Evolutionary conservation across 1,139 yeast species (phyloP).

Genomic region (Diutina siamensis): DNA sequence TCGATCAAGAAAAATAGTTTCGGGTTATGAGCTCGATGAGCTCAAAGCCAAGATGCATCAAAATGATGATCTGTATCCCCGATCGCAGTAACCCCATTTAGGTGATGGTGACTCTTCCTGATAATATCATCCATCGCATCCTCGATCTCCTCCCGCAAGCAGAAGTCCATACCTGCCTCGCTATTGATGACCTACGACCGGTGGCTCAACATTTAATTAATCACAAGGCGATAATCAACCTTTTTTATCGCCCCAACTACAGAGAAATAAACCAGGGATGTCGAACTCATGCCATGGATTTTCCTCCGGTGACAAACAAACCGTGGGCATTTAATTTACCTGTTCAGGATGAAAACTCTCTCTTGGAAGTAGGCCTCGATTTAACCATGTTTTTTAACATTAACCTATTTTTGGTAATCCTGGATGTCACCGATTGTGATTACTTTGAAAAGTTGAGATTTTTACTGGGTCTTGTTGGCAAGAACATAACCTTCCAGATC

Average conservation of each 20-base stretch:
- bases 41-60: too few relatives aligned
- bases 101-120: not conserved
- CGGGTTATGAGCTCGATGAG: not conserved
- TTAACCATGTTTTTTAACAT: not conserved
- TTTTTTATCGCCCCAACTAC: slow-evolving; percentile 2
- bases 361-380: not conserved
- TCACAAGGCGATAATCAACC: not conserved
- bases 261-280: not conserved
- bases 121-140: not conserved
- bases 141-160: not conserved
- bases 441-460: not conserved
- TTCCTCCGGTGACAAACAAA: not conserved
- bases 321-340: not conserved
- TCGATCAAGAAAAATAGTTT: too few relatives aligned
- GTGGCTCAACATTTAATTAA: slow-evolving; percentile 1
- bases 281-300: not conserved
- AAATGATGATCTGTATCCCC: not conserved
- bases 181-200: not conserved
- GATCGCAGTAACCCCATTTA: too few relatives aligned
- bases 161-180: not conserved
- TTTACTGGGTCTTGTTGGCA: not conserved
- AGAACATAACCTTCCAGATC: not conserved
- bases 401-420: not conserved
- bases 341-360: not conserved
- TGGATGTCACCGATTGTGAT: not conserved